Conservation (phyloP, 495 filamentous ascomycete genomes). For the Talaromyces nanjingensis region DNA sequence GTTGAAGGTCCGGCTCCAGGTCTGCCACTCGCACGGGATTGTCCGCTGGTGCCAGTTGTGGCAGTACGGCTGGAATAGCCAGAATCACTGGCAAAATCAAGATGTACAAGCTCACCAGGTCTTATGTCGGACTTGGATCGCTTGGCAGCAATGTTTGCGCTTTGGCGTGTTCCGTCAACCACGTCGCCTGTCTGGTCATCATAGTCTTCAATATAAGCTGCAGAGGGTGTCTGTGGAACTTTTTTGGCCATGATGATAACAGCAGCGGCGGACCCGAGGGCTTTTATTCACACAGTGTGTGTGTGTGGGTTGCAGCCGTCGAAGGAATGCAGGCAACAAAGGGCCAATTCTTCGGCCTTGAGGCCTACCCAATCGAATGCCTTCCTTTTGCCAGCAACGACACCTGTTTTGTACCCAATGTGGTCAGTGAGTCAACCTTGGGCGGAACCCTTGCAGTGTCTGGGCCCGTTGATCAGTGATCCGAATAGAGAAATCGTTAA, state of each 20-base stretch:
- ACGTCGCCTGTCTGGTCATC: conserved; percentile 44
- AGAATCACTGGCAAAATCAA: conserved; percentile 53
- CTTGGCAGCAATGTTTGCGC: conserved; percentile 49
- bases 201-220: conserved; percentile 51
- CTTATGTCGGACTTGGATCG: conserved; percentile 42
- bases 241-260: conserved; percentile 31
- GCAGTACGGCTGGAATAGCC: conserved; percentile 60
- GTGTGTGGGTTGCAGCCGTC: not conserved
- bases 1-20: conserved; percentile 36
- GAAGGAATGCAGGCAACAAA: not conserved
- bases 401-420: conserved; percentile 9
- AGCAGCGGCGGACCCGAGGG: conserved; percentile 2
- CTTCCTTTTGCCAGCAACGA: not conserved
- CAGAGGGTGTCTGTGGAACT: conserved; percentile 21
- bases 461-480: conserved; percentile 5
- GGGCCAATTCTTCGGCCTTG: conserved; percentile 1
- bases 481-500: conserved; percentile 6
- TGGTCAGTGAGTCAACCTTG: conserved; percentile 2
- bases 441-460: conserved; percentile 6
- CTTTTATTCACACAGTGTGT: conserved; percentile 7
- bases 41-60: conserved; percentile 48
- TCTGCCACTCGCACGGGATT: conserved; percentile 44
- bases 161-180: conserved; percentile 41
- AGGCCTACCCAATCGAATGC: conserved; percentile 4
- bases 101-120: conserved; percentile 24